A percentile compares a stretch with the other conserved stretches of the same genome.
Evolutionary conservation across 2,329 filamentous ascomycete species (phyloP).

Genomic region (Emergomyces africanus): DNA sequence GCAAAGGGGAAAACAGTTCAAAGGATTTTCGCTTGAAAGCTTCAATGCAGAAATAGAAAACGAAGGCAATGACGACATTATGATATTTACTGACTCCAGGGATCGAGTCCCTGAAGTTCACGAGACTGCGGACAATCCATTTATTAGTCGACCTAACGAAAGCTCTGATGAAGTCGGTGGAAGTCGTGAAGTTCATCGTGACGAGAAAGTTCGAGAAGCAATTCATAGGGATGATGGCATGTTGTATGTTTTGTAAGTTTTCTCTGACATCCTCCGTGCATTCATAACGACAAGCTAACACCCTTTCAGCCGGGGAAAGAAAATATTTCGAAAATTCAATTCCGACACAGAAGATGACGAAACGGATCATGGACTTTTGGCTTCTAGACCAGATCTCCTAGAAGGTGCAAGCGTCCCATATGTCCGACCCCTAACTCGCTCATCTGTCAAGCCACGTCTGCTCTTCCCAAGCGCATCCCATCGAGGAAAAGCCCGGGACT

Average conservation of each 20-base stretch:
- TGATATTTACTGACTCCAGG: conserved; percentile 51
- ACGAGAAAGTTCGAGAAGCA: conserved; percentile 37
- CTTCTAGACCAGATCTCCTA: conserved; percentile 26
- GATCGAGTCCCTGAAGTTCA: conserved; percentile 46
- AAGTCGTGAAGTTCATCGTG: conserved; percentile 18
- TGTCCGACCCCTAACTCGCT: conserved; percentile 43
- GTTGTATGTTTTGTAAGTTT: conserved; percentile 49
- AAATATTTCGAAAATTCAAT: conserved; percentile 45
- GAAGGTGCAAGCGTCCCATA: conserved; percentile 17
- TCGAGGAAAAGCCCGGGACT: conserved; percentile 14
- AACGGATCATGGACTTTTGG: conserved; percentile 30
- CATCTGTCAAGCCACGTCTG: conserved; percentile 46
- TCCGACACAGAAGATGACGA: conserved; percentile 29
- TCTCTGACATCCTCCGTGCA: not conserved
- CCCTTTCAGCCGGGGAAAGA: conserved; percentile 44
- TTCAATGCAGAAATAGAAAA: conserved; percentile 23
- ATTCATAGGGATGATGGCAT: conserved; percentile 44
- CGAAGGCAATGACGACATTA: conserved; percentile 30
- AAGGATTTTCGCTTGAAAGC: conserved; percentile 33
- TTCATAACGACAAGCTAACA: conserved; percentile 16
- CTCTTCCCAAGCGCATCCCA: conserved; percentile 42
- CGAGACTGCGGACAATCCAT: conserved; percentile 42
- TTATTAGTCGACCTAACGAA: conserved; percentile 32
- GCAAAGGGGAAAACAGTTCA: conserved; percentile 32
- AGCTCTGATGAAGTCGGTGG: conserved; percentile 3